A percentile compares a stretch with the other conserved stretches of the same genome.
Evolutionary conservation across 257 asterid species (phyloP).

Genomic region (Jaltomata sinuosa): DNA sequence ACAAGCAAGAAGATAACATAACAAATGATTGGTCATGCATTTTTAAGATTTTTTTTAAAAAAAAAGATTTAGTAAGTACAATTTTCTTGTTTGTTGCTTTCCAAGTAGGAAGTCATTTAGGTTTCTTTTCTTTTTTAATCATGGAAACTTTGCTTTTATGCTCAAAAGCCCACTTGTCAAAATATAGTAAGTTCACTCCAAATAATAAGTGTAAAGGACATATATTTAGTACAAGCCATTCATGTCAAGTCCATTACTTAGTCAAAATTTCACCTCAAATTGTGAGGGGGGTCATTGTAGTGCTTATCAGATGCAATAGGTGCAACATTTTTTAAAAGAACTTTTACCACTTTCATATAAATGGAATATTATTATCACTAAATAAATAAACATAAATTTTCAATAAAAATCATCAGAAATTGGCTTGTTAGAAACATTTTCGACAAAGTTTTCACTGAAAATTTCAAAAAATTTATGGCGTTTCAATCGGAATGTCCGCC

Average conservation of each 20-base stretch:
- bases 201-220: not conserved
- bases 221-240: not conserved
- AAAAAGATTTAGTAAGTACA: not conserved
- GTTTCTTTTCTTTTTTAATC: not conserved
- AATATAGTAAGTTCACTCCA: not conserved
- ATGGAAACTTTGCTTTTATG: not conserved
- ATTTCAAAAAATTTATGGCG: not conserved
- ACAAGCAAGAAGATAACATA: not conserved
- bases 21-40: not conserved
- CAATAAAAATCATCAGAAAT: too few species aligned
- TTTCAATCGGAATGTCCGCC: not conserved
- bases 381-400: not conserved
- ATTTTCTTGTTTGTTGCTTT: not conserved
- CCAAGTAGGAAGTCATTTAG: conserved; percentile 27
- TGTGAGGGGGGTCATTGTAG: not conserved
- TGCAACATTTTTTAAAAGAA: not conserved
- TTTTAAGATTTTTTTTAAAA: not conserved
- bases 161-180: not conserved
- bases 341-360: not conserved
- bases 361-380: not conserved
- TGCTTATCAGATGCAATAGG: not conserved
- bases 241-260: not conserved
- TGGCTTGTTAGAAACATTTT: too few species aligned
- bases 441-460: too few species aligned
- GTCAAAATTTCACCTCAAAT: not conserved